Conservation (phyloP, 257 asterid genomes). For the Solanum megistacrolobum region DNA sequence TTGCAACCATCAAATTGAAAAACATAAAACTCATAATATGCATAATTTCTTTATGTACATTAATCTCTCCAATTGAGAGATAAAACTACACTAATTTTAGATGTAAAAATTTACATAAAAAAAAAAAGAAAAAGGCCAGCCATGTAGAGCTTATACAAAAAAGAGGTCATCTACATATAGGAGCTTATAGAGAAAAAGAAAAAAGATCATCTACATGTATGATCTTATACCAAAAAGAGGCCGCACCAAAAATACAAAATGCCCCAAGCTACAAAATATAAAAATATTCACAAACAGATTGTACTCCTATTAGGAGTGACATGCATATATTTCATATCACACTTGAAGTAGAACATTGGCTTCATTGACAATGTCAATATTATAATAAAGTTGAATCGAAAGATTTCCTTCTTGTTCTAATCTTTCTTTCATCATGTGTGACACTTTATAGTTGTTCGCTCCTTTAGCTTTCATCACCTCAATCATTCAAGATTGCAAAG, state of each 20-base stretch:
- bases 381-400: not conserved
- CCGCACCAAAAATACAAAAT: not conserved
- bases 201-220: not conserved
- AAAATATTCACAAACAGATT: not conserved
- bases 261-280: not conserved
- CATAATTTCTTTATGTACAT: not conserved
- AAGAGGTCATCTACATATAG: not conserved
- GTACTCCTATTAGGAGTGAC: not conserved
- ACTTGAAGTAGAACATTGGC: not conserved
- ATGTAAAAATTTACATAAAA: not conserved
- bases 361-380: not conserved
- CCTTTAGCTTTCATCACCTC: not conserved
- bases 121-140: not conserved
- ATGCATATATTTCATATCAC: not conserved
- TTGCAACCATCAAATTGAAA: not conserved
- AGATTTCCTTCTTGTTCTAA: not conserved
- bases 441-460: not conserved
- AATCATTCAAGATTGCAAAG: not conserved
- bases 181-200: not conserved
- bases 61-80: not conserved
- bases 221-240: not conserved
- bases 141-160: not conserved
- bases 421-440: not conserved
- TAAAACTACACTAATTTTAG: not conserved
- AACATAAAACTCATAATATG: not conserved